Conservation (phyloP, 2,329 filamentous ascomycete species). For the Botrytis fabae region DNA sequence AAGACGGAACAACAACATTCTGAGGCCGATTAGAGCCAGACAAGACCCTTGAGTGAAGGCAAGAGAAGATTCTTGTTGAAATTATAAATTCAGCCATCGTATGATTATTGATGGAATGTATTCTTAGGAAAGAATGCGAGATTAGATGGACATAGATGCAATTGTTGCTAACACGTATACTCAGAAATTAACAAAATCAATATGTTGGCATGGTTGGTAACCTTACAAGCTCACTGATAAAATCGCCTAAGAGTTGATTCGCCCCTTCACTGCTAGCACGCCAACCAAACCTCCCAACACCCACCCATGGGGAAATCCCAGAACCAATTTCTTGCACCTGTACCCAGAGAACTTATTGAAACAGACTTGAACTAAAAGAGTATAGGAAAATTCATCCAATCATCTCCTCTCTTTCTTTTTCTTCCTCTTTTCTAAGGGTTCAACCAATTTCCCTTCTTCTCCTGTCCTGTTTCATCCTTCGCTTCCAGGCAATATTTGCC, state of each 20-base stretch:
- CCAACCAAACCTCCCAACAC: background rate
- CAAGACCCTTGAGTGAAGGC: background rate
- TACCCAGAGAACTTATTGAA: background rate
- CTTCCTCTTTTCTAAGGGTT: background rate
- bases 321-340: background rate
- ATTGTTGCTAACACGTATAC: background rate
- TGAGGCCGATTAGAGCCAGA: background rate
- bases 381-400: background rate
- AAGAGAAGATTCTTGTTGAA: background rate
- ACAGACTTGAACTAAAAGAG: background rate
- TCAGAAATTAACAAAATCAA: background rate
- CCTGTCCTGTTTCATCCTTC: slow-evolving; percentile 8
- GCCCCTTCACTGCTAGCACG: background rate
- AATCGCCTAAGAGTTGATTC: background rate
- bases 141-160: background rate
- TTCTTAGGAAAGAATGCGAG: background rate
- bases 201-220: background rate
- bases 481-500: background rate
- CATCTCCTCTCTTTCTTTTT: background rate
- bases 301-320: background rate
- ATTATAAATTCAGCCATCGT: background rate
- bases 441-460: slow-evolving; percentile 2
- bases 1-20: background rate
- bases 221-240: slow-evolving; percentile 2
- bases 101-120: background rate